Percentiles rank a stretch among this genome's conserved stretches.
Conservation (phyloP, 345 rosid genomes). For the Turnera subulata region DNA sequence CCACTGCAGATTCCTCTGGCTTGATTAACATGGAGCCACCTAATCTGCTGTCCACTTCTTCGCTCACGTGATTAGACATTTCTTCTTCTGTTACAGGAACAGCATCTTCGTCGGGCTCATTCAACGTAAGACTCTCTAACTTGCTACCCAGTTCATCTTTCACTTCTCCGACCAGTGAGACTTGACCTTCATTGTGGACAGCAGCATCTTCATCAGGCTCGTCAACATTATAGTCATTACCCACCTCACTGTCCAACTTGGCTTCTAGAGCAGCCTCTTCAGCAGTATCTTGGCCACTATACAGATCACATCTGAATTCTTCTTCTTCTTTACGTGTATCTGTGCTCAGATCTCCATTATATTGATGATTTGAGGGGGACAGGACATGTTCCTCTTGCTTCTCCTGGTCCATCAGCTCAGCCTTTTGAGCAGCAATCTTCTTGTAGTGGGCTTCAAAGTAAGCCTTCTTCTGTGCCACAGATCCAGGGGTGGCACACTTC, state of each 20-base stretch:
- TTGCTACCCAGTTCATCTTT: constrained; percentile 29
- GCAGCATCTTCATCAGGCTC: constrained; percentile 35
- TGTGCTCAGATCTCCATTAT: constrained; percentile 32
- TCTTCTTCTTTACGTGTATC: too few relatives aligned
- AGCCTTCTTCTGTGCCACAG: constrained; percentile 91
- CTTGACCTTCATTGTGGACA: constrained; percentile 32
- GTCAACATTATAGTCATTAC: constrained; percentile 8
- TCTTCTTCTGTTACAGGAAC: neutral
- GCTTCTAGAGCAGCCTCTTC: constrained; percentile 36
- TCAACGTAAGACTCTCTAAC: neutral
- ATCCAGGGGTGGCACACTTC: constrained; percentile 94
- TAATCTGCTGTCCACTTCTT: constrained; percentile 17
- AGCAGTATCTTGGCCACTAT: constrained; percentile 23
- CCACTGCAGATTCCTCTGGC: constrained; percentile 13
- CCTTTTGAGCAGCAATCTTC: constrained; percentile 81
- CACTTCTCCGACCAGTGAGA: constrained; percentile 27
- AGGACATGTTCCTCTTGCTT: constrained; percentile 39
- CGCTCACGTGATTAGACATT: neutral
- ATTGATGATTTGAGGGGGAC: constrained; percentile 19
- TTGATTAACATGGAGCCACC: neutral
- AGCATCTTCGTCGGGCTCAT: constrained; percentile 20
- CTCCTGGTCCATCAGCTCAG: constrained; percentile 66
- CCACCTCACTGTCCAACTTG: constrained; percentile 25
- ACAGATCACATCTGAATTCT: constrained; percentile 24
- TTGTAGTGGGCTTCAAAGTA: constrained; percentile 97